These are phyloP conservation scores for Sechiopsis laciniata DNA, from an alignment of 306 rosid species.

Conservation along the genomic window DNA sequence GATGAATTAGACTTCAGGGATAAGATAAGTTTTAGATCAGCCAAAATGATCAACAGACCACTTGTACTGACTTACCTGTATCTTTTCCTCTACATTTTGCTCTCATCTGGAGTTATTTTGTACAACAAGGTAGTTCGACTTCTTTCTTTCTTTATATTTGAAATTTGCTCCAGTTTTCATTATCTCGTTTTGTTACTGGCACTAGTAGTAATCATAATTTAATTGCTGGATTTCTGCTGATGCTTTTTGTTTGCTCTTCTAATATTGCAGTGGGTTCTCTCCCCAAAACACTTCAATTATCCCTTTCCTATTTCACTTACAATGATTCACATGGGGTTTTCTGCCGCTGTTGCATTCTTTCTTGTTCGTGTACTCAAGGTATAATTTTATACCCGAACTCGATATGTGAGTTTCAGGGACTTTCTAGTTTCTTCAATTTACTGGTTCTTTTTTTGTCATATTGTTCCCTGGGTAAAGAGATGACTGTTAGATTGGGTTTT, in stretches of 20 bases:
- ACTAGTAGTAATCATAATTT: neutral
- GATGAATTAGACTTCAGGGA: too few species aligned
- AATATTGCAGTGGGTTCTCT: conserved; percentile 81
- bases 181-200: neutral
- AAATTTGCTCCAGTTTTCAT: neutral
- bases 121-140: conserved; percentile 66
- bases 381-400: conserved; percentile 20
- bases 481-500: neutral
- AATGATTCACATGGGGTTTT: conserved; percentile 95
- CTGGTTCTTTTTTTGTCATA: neutral
- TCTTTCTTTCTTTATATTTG: neutral
- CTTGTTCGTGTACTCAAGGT: conserved; percentile 94
- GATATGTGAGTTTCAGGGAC: neutral
- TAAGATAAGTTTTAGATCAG: conserved; percentile 17
- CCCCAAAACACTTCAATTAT: conserved; percentile 86
- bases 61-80: conserved; percentile 74
- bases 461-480: neutral
- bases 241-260: conserved; percentile 5
- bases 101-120: conserved; percentile 86
- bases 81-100: conserved; percentile 68
- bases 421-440: neutral
- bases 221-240: neutral
- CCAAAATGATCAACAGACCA: conserved; percentile 63
- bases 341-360: conserved; percentile 80
- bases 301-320: conserved; percentile 90